These are phyloP conservation scores for Selaginella tamariscina DNA, from an alignment of 75 land plant genomes.

Conservation along the genomic window DNA sequence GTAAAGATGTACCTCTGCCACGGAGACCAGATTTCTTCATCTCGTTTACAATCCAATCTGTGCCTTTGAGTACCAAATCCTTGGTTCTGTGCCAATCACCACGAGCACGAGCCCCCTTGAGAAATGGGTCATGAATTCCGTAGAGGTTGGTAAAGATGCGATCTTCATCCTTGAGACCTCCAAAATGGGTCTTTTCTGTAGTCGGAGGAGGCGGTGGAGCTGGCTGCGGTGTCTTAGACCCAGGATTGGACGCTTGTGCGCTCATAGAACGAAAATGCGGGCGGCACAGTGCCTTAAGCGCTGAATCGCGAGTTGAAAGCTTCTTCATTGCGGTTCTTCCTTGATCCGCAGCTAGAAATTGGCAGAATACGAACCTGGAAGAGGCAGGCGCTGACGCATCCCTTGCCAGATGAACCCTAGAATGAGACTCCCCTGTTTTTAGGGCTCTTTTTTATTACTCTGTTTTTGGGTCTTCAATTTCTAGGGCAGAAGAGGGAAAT, in stretches of 20 bases:
- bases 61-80: constrained; percentile 72
- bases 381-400: too few species aligned
- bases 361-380: too few species aligned
- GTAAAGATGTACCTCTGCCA: constrained; percentile 84
- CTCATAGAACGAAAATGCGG: background rate
- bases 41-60: constrained; percentile 95
- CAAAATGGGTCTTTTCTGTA: constrained; percentile 74
- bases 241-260: background rate
- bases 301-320: background rate
- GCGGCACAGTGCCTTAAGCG: background rate
- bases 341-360: too few species aligned
- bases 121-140: constrained; percentile 77
- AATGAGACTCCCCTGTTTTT: too few species aligned
- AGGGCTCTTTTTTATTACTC: too few species aligned
- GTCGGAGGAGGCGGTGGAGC: constrained; percentile 82
- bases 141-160: constrained; percentile 85
- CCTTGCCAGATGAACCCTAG: too few species aligned
- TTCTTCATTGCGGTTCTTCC: too few species aligned
- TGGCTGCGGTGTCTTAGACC: constrained; percentile 26
- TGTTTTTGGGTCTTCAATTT: too few species aligned
- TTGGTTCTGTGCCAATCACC: constrained; percentile 93
- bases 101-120: constrained; percentile 66
- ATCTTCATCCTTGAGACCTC: constrained; percentile 73
- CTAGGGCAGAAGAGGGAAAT: background rate
- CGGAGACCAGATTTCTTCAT: constrained; percentile 86